Conservation (phyloP, 2,329 filamentous ascomycete genomes). For the Pyrenophora teres region DNA sequence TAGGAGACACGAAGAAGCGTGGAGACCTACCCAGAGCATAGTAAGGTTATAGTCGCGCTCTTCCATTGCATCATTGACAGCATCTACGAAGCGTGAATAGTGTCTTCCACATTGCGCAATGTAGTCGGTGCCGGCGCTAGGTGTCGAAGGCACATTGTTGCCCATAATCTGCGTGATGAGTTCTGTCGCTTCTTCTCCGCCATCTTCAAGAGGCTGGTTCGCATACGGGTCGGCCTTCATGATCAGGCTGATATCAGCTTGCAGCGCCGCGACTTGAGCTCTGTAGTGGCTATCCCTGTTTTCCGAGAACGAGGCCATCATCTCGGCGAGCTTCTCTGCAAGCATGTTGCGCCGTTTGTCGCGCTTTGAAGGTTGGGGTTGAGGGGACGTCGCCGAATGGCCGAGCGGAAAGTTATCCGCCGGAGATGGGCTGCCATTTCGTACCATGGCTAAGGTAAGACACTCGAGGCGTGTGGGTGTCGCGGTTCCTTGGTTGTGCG, state of each 20-base stretch:
- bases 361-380: slow-evolving; percentile 71
- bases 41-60: slow-evolving; percentile 82
- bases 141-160: slow-evolving; percentile 47
- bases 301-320: slow-evolving; percentile 77
- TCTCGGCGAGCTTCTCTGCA: slow-evolving; percentile 74
- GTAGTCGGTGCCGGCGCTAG: slow-evolving; percentile 70
- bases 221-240: slow-evolving; percentile 82
- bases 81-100: slow-evolving; percentile 82
- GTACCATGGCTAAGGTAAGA: slow-evolving; percentile 39
- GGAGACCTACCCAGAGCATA: slow-evolving; percentile 71
- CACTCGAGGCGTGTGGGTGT: neutral
- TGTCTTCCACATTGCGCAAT: slow-evolving; percentile 71
- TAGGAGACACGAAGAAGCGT: neutral
- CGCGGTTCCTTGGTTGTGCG: slow-evolving; percentile 3
- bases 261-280: slow-evolving; percentile 87
- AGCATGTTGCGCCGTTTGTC: slow-evolving; percentile 88
- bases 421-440: slow-evolving; percentile 46
- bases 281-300: slow-evolving; percentile 85
- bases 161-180: slow-evolving; percentile 56
- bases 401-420: slow-evolving; percentile 44
- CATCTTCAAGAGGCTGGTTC: slow-evolving; percentile 68
- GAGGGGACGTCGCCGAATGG: slow-evolving; percentile 50
- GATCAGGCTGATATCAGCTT: slow-evolving; percentile 85
- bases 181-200: slow-evolving; percentile 68
- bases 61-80: slow-evolving; percentile 87